phyloP scores from a whole-genome alignment of 2,329 filamentous ascomycete species.

The Tolypocladium cylindrosporum region DNA sequence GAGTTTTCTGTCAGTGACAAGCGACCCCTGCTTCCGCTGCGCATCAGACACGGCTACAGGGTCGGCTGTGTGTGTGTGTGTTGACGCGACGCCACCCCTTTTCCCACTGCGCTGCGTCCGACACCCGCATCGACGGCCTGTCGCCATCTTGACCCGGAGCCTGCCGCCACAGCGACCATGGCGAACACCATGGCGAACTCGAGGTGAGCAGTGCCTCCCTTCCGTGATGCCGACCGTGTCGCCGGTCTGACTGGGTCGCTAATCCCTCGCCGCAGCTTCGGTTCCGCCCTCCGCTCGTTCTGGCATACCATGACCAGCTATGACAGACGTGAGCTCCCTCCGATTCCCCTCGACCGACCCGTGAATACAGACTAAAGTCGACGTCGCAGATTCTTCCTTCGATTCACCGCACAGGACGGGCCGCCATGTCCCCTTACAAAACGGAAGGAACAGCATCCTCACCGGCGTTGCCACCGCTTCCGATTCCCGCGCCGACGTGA shows the following conservation, averaged over 20 bases:
- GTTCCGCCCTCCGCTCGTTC: conserved; percentile 72
- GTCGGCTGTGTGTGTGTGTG: not conserved
- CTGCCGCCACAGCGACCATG: conserved; percentile 14
- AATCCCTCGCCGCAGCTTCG: conserved; percentile 37
- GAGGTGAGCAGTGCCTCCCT: conserved; percentile 11
- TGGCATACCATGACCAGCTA: conserved; percentile 85
- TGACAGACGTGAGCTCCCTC: conserved; percentile 49
- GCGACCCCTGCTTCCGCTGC: not conserved
- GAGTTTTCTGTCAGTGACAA: not conserved
- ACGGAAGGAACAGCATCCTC: conserved; percentile 71
- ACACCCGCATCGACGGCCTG: not conserved
- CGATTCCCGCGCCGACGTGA: conserved; percentile 80
- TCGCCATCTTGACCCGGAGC: conserved; percentile 7
- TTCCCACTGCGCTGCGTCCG: not conserved
- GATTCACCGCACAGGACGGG: conserved; percentile 90
- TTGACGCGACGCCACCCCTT: conserved; percentile 1
- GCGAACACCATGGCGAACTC: conserved; percentile 20
- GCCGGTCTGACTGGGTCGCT: conserved; percentile 4
- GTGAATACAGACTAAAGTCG: not conserved
- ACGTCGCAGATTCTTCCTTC: conserved; percentile 66
- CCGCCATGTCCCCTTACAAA: conserved; percentile 78
- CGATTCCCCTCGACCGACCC: not conserved
- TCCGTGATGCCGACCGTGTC: not conserved
- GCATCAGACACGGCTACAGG: not conserved
- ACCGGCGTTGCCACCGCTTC: conserved; percentile 82